Base-by-base conservation (phyloP, 2,329 filamentous ascomycete genomes). In the Bipolaris sorokiniana region DNA sequence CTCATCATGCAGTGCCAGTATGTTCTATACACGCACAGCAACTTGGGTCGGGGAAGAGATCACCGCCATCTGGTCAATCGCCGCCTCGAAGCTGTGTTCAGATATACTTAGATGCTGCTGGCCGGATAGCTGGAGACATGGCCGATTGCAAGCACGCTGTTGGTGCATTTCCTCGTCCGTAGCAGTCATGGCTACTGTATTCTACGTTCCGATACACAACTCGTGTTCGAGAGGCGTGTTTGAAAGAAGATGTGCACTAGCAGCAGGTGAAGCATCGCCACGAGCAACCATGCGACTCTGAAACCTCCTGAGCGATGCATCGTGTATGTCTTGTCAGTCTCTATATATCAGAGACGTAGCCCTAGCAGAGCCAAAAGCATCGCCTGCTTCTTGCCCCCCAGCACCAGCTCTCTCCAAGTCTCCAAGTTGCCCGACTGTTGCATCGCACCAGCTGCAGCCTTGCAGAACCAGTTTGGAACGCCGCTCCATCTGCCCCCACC, bases 261-360 rank as follows among this genome's bases (percentile, higher is more conserved):
- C 56, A 60, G 53, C 36, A 58, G 55, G 58, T 69, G 67, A 67
- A 62, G 65, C 65, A 67, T 65, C 53, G 59, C 54, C 52, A 56
- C 47, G 51, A 51, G 40, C 23, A 52, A 50, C 46, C 52, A 64
- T 58, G 61, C 58, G 28, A 51, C 38, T 48, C 59, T 61, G 61
- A 66, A 64, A 66, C 63, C 61, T 65, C 61, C 63, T 65, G 59
- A 65, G 44, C 46, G 51, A 45, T 50, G 56, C 63, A 63, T 56
- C 50, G 28, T 58, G 48, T 50, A 11, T 26, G 37, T 47, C 34
- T 51, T 57, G 46, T 31, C 16, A 45, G 46, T 13, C n/a, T 22
- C 26, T 45, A 57, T 40, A 38, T 49, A 46, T 54, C 45, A 48
- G 20, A 48, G 38, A 18, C 45, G 2, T n/a, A 22, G 20, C 33